These are phyloP conservation scores for Vanrija humicola DNA, from an alignment of 1,284 basidiomycete genomes.

Conservation along the genomic window DNA sequence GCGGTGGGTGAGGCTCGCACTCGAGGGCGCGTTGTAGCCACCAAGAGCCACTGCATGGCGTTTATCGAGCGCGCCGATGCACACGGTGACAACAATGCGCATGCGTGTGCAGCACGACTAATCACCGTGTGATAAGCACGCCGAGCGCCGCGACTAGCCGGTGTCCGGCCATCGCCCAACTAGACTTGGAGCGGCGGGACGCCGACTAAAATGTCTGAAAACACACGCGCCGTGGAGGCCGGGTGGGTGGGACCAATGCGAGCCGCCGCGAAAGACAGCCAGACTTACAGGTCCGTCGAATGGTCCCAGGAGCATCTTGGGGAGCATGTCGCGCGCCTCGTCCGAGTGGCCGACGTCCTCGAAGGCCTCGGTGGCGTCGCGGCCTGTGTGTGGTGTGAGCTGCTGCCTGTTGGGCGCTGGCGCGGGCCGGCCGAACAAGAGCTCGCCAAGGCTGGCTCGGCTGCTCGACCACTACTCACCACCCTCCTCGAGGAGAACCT, in stretches of 20 bases:
- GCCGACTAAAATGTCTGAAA: too few species aligned
- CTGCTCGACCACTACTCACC: slow-evolving; percentile 61
- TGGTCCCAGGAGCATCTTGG: slow-evolving; percentile 69
- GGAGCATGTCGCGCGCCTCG: slow-evolving; percentile 86
- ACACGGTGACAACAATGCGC: too few species aligned
- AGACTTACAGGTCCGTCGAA: slow-evolving; percentile 60
- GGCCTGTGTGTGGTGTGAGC: slow-evolving; percentile 51
- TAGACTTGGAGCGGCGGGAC: too few species aligned
- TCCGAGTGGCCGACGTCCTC: slow-evolving; percentile 99
- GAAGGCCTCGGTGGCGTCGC: slow-evolving; percentile 96
- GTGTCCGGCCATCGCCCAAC: too few species aligned
- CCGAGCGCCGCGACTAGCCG: too few species aligned
- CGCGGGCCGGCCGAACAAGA: background rate
- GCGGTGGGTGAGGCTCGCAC: too few species aligned
- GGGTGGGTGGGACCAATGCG: too few species aligned
- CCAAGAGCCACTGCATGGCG: too few species aligned
- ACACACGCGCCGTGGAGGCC: too few species aligned
- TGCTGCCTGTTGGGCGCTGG: background rate
- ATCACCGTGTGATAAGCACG: too few species aligned
- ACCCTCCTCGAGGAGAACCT: slow-evolving; percentile 89
- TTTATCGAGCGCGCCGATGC: too few species aligned
- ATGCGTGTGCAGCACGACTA: background rate
- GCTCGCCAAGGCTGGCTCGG: background rate
- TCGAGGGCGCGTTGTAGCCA: too few species aligned
- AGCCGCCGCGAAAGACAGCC: background rate